Evolutionary conservation across 148 eudicot species (phyloP).

Genomic region (Agrostemma githago): DNA sequence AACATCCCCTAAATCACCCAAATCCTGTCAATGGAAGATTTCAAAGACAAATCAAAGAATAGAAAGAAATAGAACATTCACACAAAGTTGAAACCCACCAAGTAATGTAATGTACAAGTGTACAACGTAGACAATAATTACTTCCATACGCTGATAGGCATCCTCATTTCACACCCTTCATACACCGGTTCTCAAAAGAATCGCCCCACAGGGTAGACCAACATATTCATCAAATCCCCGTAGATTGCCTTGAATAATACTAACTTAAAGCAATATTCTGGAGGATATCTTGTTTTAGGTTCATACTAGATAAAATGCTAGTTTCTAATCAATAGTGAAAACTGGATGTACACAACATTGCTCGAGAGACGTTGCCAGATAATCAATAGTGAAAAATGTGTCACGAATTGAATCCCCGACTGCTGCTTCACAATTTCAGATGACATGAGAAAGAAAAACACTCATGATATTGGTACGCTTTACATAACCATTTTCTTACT

Average conservation of each 20-base stretch:
- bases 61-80: background rate
- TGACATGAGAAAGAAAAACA: background rate
- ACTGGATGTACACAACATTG: background rate
- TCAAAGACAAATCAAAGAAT: background rate
- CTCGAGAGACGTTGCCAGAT: background rate
- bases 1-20: conserved; percentile 91
- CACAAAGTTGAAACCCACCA: background rate
- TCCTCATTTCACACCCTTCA: background rate
- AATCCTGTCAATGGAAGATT: conserved; percentile 37
- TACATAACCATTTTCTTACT: background rate
- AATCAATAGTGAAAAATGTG: background rate
- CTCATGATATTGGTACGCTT: background rate
- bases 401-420: background rate
- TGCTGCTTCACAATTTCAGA: background rate
- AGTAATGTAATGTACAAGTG: background rate
- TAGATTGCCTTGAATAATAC: background rate
- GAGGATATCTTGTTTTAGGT: background rate
- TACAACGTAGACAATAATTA: background rate
- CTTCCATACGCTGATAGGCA: background rate
- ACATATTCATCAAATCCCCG: background rate
- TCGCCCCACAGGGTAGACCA: background rate
- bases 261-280: background rate
- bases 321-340: background rate
- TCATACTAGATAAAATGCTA: background rate
- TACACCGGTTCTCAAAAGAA: background rate